Base-by-base conservation (phyloP, 2,329 filamentous ascomycete species). In the Diaporthe vexans region DNA sequence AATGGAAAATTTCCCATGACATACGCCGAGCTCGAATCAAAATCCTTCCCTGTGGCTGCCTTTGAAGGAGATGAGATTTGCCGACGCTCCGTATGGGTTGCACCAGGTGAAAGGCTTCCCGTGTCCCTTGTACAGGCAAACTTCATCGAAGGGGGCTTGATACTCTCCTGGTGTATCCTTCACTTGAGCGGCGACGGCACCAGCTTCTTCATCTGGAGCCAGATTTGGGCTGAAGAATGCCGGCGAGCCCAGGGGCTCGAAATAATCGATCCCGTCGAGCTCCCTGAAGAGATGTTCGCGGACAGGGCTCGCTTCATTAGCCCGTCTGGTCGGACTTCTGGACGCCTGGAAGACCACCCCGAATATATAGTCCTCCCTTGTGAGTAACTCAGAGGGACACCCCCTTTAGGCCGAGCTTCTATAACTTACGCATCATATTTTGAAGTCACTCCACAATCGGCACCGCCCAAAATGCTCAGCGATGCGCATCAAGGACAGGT, bases 221-320 rank as follows among this genome's bases (percentile, higher is more conserved):
- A 80, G 71, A 78, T 81, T 15, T 82, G 81, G 81, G 82, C 82
- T 21, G 81, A 83, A 73, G 81, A 81, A 58, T 82, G 81, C 61
- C 79, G 81, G 52, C 78, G 78, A 10, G 73, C 80, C 5, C 81
- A 83, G 74, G 79, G 79, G 0, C 56, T 78, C n/a, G 73, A 77
- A 29, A 78, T 77, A n/a, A n/a, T 54, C 21, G 56, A 74, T 21
- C 79, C 78, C 11, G 59, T 78, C 15, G 72, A 81, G 37, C 74
- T 83, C 43, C 77, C 79, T 4, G 78, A 78, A 0, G 78, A 69
- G 21, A 78, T 81, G 26, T 80, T 80, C 73, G 77, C 76, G 29
- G 80, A 82, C 54, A 76, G 81, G 2, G 77, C 80, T 61, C 79
- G 77, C 65, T 71, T 81, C 19, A 80, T 79, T 73, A 79, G 76